phyloP scores from a whole-genome alignment of 2,329 filamentous ascomycete genomes.

The Pseudocercospora macadamiae region DNA sequence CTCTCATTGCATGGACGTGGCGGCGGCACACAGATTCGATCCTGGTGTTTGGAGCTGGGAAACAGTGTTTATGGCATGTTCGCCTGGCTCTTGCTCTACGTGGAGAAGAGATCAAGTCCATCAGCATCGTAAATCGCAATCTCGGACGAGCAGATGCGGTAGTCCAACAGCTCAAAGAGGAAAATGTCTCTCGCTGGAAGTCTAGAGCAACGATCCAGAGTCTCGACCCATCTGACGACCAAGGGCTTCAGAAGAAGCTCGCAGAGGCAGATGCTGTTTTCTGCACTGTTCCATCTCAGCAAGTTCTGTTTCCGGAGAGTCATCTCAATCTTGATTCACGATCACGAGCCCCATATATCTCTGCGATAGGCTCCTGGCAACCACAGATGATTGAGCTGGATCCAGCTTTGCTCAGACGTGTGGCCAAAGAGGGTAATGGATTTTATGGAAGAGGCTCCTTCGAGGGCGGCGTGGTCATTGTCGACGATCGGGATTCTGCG shows the following conservation, averaged over 20 bases:
- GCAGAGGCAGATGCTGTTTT: conserved; percentile 49
- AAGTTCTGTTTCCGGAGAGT: conserved; percentile 46
- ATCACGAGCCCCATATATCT: conserved; percentile 28
- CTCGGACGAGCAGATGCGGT: conserved; percentile 12
- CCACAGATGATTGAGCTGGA: conserved; percentile 55
- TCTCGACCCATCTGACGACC: conserved; percentile 23
- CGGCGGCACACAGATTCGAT: conserved; percentile 37
- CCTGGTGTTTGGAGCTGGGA: conserved; percentile 54
- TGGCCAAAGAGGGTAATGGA: conserved; percentile 15
- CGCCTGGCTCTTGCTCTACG: conserved; percentile 47
- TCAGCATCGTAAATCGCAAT: conserved; percentile 35
- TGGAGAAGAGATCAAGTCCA: conserved; percentile 37
- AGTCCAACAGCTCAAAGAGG: conserved; percentile 6
- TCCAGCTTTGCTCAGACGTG: conserved; percentile 42
- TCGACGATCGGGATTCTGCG: conserved; percentile 44
- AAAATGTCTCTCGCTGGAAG: conserved; percentile 10
- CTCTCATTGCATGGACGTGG: conserved; percentile 58
- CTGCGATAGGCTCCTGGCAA: conserved; percentile 37
- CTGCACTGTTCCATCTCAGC: conserved; percentile 52
- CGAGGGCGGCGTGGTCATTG: conserved; percentile 24
- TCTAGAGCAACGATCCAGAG: neutral
- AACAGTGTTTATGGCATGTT: conserved; percentile 56
- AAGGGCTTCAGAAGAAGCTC: conserved; percentile 31
- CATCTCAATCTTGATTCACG: conserved; percentile 36
- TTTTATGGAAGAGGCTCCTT: neutral